These are phyloP conservation scores for Xylaria intraflava DNA, from an alignment of 495 filamentous ascomycete genomes.

Conservation along the genomic window DNA sequence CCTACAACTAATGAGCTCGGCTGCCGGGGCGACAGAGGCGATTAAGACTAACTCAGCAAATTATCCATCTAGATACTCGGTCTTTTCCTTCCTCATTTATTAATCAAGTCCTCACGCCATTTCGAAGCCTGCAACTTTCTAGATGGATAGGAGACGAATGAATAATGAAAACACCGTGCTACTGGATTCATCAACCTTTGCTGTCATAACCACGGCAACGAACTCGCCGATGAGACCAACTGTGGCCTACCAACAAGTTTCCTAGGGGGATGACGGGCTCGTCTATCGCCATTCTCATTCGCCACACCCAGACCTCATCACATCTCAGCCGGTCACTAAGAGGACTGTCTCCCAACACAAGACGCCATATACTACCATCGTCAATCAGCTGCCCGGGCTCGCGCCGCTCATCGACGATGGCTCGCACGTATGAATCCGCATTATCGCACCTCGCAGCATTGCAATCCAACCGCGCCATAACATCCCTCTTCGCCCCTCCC, in stretches of 20 bases:
- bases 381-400: neutral
- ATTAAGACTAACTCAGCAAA: neutral
- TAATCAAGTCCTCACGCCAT: too few species aligned
- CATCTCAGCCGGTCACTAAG: neutral
- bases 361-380: neutral
- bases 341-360: neutral
- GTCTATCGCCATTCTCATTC: neutral
- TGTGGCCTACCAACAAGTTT: neutral
- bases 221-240: neutral
- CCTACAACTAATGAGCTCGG: too few species aligned
- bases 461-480: constrained; percentile 66
- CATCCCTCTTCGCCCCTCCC: constrained; percentile 26
- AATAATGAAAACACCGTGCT: neutral
- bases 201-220: neutral
- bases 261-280: neutral
- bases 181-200: neutral
- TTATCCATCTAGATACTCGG: too few species aligned
- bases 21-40: too few species aligned
- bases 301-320: neutral
- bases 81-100: too few species aligned
- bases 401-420: constrained; percentile 17
- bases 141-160: neutral
- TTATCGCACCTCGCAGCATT: constrained; percentile 57
- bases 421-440: constrained; percentile 32
- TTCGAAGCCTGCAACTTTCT: too few species aligned